Evolutionary conservation across 2,329 filamentous ascomycete genomes (phyloP).

Genomic region (Monilinia polystroma): DNA sequence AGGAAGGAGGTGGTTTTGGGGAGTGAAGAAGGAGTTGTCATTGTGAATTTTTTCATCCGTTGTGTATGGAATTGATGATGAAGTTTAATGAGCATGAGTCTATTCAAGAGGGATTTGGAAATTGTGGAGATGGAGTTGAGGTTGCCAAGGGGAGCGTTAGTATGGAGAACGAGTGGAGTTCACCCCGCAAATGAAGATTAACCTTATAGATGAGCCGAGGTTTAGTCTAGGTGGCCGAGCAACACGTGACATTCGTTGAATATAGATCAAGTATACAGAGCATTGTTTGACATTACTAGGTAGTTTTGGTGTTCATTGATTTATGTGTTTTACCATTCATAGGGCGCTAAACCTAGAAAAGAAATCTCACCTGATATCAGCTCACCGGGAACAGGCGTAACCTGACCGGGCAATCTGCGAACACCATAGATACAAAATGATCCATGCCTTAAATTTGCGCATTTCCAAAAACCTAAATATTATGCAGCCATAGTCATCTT

Average conservation of each 20-base stretch:
- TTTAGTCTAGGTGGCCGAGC: neutral
- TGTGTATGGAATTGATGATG: constrained; percentile 40
- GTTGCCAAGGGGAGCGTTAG: constrained; percentile 25
- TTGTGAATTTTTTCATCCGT: constrained; percentile 37
- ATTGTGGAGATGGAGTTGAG: neutral
- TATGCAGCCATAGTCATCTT: neutral
- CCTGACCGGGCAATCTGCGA: neutral
- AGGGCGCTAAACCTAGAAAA: neutral
- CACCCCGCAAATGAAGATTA: constrained; percentile 10
- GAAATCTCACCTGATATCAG: neutral
- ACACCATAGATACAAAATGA: neutral
- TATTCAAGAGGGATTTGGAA: constrained; percentile 39
- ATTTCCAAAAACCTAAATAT: neutral
- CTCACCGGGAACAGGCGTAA: neutral
- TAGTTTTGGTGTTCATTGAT: neutral
- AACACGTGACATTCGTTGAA: neutral
- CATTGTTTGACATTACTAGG: neutral
- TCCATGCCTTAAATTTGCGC: neutral
- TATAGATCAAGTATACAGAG: neutral
- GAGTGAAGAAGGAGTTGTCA: constrained; percentile 37
- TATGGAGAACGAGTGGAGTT: neutral
- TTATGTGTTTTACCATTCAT: neutral
- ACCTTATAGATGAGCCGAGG: constrained; percentile 1
- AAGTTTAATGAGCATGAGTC: constrained; percentile 38
- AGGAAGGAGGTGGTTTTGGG: constrained; percentile 29